phyloP scores from a whole-genome alignment of 23 red algal species.

The Agarophyton chilense region DNA sequence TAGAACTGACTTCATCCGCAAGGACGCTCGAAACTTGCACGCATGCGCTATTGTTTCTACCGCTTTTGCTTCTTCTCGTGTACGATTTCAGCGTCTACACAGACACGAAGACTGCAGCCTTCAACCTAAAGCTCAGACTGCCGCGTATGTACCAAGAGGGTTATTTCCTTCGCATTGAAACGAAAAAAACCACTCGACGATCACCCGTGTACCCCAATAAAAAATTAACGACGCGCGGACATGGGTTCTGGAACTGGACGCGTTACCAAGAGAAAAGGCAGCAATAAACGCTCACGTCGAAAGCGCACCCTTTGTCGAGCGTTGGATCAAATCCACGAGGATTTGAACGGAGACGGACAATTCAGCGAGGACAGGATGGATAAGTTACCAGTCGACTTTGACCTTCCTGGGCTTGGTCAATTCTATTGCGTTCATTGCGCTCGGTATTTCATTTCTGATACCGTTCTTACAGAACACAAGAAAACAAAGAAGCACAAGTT shows the following conservation, averaged over 20 bases:
- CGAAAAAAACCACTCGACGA: too few relatives aligned
- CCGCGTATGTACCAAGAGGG: too few relatives aligned
- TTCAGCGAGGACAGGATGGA: conserved; percentile 34
- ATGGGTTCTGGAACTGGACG: conserved; percentile 76
- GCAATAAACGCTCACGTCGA: conserved; percentile 72
- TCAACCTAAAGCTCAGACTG: too few relatives aligned
- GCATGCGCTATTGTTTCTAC: too few relatives aligned
- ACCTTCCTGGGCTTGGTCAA: conserved; percentile 91
- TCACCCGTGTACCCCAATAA: too few relatives aligned
- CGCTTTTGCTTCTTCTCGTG: too few relatives aligned
- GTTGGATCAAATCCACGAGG: conserved; percentile 76
- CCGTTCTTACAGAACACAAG: conserved; percentile 57
- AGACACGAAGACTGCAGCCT: too few relatives aligned
- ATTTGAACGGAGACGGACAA: conserved; percentile 49
- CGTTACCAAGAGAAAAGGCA: conserved; percentile 79
- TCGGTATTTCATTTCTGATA: conserved; percentile 82
- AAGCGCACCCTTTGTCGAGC: conserved; percentile 55
- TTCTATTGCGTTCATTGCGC: conserved; percentile 88
- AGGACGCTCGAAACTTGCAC: too few relatives aligned
- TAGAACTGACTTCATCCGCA: too few relatives aligned
- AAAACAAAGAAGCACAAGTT: conserved; percentile 83
- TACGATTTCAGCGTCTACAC: too few relatives aligned
- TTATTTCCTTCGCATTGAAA: too few relatives aligned
- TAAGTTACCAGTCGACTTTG: conserved; percentile 68
- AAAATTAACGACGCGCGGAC: too few relatives aligned